Conservation (phyloP, 805 yeast genomes). For the Myxozyma geophila region DNA sequence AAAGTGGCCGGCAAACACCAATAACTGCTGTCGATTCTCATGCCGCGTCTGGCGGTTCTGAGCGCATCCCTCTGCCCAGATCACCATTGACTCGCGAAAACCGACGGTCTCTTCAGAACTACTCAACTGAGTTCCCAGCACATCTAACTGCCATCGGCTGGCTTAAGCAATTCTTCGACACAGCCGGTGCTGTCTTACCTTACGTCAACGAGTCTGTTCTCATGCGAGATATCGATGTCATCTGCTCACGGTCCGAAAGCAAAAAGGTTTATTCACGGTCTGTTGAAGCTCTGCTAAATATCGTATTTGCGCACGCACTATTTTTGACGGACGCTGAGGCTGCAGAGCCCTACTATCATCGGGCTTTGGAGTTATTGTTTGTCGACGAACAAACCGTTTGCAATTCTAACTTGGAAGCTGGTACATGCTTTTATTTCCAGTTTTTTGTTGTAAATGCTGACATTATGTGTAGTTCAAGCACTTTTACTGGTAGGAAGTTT, state of each 20-base stretch:
- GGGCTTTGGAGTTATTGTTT: background rate
- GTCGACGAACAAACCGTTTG: constrained; percentile 1
- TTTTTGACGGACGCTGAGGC: background rate
- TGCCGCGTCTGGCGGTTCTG: background rate
- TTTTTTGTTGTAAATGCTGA: background rate
- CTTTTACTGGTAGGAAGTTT: background rate
- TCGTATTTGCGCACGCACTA: constrained; percentile 3
- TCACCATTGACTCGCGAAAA: background rate
- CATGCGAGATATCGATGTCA: background rate
- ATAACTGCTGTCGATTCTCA: background rate
- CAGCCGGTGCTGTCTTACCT: constrained; percentile 1
- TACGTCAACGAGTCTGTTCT: background rate
- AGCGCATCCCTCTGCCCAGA: no score
- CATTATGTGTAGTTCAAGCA: background rate
- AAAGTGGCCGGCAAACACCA: background rate
- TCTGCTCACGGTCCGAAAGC: background rate
- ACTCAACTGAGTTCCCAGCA: background rate
- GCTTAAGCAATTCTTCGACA: background rate
- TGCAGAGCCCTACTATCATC: constrained; percentile 2
- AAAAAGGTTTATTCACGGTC: background rate
- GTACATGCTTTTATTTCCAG: background rate
- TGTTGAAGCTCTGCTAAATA: background rate
- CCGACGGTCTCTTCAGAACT: background rate
- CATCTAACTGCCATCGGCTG: background rate
- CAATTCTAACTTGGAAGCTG: background rate